These are phyloP conservation scores for Kondoa subrosea DNA, from an alignment of 768 basidiomycete species.

Conservation along the genomic window DNA sequence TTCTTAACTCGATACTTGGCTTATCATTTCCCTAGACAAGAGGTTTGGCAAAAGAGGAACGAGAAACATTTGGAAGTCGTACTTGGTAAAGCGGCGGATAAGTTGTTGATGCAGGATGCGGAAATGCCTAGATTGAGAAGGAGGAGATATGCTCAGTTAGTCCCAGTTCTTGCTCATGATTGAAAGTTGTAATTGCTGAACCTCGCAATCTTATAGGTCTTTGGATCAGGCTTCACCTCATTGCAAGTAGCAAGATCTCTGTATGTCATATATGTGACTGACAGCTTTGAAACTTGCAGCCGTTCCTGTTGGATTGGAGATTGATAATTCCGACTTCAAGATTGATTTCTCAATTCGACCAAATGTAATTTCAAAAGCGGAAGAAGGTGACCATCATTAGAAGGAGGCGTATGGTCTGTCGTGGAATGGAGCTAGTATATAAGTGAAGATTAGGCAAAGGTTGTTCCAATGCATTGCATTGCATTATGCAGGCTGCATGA, in stretches of 20 bases:
- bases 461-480: too few relatives aligned
- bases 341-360: constrained; percentile 26
- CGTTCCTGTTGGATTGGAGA: constrained; percentile 31
- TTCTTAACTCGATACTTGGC: constrained; percentile 31
- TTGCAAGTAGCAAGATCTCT: neutral
- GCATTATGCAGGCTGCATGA: too few relatives aligned
- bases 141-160: constrained; percentile 33
- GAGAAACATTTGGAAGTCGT: constrained; percentile 33
- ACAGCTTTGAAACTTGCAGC: constrained; percentile 17
- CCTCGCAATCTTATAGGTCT: constrained; percentile 20
- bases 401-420: too few relatives aligned
- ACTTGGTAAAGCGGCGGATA: constrained; percentile 31
- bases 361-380: neutral
- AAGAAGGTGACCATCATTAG: neutral
- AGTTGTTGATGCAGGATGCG: constrained; percentile 34
- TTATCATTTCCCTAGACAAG: constrained; percentile 28
- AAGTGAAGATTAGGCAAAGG: too few relatives aligned
- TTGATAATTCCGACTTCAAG: constrained; percentile 32
- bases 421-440: too few relatives aligned
- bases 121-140: constrained; percentile 32
- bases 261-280: neutral
- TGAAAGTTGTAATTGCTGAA: neutral
- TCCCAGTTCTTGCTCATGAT: neutral
- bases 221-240: constrained; percentile 34
- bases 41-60: constrained; percentile 32